phyloP scores from a whole-genome alignment of 495 filamentous ascomycete species.

The Amniculicola lignicola region DNA sequence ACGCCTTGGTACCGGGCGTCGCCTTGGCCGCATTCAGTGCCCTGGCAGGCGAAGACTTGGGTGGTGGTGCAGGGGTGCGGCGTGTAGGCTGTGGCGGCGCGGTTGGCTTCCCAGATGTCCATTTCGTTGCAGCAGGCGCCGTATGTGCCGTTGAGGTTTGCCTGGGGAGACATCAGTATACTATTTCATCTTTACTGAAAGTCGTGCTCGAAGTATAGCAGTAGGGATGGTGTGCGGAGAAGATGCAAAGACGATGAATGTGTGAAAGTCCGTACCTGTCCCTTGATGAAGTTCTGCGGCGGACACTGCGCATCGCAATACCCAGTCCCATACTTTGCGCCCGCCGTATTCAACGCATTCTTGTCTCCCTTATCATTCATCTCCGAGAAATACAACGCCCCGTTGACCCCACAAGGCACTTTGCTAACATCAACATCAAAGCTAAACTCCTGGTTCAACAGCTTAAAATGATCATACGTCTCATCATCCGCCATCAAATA shows the following conservation, averaged over 20 bases:
- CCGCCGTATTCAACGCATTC: slow-evolving; percentile 51
- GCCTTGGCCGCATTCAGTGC: slow-evolving; percentile 22
- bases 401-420: slow-evolving; percentile 65
- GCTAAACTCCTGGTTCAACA: slow-evolving; percentile 58
- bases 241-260: neutral
- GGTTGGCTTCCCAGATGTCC: slow-evolving; percentile 36
- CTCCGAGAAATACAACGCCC: slow-evolving; percentile 63
- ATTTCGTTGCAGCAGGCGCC: slow-evolving; percentile 34
- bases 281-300: slow-evolving; percentile 51
- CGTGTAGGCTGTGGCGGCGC: slow-evolving; percentile 34
- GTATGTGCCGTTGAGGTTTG: slow-evolving; percentile 46
- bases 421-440: slow-evolving; percentile 64
- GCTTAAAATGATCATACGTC: slow-evolving; percentile 56
- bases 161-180: slow-evolving; percentile 25
- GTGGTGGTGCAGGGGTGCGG: slow-evolving; percentile 38
- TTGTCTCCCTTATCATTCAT: slow-evolving; percentile 55
- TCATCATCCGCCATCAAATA: slow-evolving; percentile 57
- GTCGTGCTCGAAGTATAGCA: too few relatives aligned
- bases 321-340: slow-evolving; percentile 65
- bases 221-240: neutral
- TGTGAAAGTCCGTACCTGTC: slow-evolving; percentile 41
- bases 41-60: slow-evolving; percentile 31
- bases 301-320: slow-evolving; percentile 71
- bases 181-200: too few relatives aligned
- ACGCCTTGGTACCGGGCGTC: slow-evolving; percentile 44